Percentiles rank a stretch among this genome's conserved stretches.
Evolutionary conservation across 2,329 filamentous ascomycete genomes (phyloP).

Genomic region (Clarireedia monteithiana): DNA sequence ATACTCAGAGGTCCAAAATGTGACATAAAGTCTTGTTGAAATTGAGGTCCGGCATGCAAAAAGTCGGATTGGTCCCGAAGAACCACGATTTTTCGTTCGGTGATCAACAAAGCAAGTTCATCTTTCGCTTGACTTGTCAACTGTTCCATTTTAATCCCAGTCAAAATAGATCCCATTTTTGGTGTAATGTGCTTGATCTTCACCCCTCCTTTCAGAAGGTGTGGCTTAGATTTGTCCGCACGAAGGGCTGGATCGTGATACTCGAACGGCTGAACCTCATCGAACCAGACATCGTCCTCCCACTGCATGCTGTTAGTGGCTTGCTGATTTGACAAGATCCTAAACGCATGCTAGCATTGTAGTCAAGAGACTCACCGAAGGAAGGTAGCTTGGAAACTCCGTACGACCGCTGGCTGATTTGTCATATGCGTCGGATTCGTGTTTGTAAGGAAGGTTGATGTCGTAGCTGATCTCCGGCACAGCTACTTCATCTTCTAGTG

Average conservation of each 20-base stretch:
- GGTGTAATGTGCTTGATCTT: conserved; percentile 49
- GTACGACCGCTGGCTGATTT: conserved; percentile 30
- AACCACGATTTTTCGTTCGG: conserved; percentile 34
- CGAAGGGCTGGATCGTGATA: conserved; percentile 39
- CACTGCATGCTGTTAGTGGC: conserved; percentile 22
- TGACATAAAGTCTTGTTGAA: conserved; percentile 54
- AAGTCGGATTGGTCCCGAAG: conserved; percentile 45
- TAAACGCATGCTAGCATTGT: neutral
- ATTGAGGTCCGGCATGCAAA: conserved; percentile 48
- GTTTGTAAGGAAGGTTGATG: conserved; percentile 41
- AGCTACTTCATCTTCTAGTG: conserved; percentile 12
- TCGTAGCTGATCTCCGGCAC: conserved; percentile 31
- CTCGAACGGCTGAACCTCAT: conserved; percentile 36
- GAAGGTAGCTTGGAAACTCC: conserved; percentile 37
- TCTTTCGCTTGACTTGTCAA: conserved; percentile 33
- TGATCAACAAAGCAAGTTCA: conserved; percentile 36
- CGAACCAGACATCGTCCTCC: conserved; percentile 38
- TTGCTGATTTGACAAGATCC: neutral
- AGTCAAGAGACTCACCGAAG: conserved; percentile 22
- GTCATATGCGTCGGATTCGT: conserved; percentile 30
- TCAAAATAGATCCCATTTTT: conserved; percentile 35
- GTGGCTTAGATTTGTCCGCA: conserved; percentile 56
- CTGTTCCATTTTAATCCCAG: conserved; percentile 33
- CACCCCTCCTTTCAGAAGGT: conserved; percentile 50
- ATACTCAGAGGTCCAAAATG: conserved; percentile 58